A percentile compares a stretch with the other conserved stretches of the same genome.
Conservation (phyloP, 2,329 filamentous ascomycete species). For the Didymella sp. region DNA sequence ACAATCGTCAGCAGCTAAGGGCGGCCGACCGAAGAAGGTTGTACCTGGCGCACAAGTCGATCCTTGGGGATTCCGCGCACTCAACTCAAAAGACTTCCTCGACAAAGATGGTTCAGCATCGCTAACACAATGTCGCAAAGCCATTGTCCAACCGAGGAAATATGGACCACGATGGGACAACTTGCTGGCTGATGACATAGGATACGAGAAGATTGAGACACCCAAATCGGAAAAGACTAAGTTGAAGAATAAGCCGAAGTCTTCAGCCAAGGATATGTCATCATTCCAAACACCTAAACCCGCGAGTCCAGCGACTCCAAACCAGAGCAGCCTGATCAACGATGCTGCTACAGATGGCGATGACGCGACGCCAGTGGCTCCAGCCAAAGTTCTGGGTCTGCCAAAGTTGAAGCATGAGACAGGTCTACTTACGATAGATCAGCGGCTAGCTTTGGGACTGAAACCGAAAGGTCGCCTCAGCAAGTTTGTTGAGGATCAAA, state of each 20-base stretch:
- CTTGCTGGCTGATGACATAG: constrained; percentile 30
- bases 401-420: constrained; percentile 16
- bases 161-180: constrained; percentile 39
- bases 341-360: constrained; percentile 3
- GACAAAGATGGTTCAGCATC: constrained; percentile 34
- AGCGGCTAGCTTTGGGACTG: constrained; percentile 35
- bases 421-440: constrained; percentile 32
- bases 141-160: constrained; percentile 28
- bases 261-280: constrained; percentile 1
- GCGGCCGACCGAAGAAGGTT: constrained; percentile 21
- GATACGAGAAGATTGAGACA: constrained; percentile 28
- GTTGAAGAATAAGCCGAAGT: constrained; percentile 8
- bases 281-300: not conserved
- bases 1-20: constrained; percentile 37
- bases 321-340: not conserved
- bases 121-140: constrained; percentile 33
- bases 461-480: constrained; percentile 36
- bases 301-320: not conserved
- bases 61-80: constrained; percentile 40
- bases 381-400: constrained; percentile 6
- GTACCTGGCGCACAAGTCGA: constrained; percentile 23
- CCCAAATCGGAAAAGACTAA: not conserved
- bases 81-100: constrained; percentile 31
- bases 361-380: not conserved
- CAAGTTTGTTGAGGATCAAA: constrained; percentile 33